Evolutionary conservation across 164 flowering plant species (phyloP), one percentile per base, ranked within the genome.

Genomic region (Magnolia officinalis): DNA sequence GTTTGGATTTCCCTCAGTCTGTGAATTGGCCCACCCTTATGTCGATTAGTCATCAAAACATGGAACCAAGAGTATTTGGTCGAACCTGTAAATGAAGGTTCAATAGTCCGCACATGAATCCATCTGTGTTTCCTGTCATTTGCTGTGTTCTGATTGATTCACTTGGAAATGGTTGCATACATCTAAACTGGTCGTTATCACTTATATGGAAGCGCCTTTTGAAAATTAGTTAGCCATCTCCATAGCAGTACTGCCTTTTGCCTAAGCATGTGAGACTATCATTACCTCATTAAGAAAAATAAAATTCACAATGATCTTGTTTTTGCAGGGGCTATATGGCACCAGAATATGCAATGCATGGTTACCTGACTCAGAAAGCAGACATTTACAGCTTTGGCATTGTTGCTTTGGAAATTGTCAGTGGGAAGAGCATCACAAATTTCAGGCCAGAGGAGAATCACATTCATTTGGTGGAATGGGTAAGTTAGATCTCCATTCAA

Each of bases 371-470:
- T 0, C 86, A 85, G 74, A 90, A 90, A 79, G 93, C 92, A 51
- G 92, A 89, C 79, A 90, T 88, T 8, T 89, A 89, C 76, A 89
- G 91, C 74, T 89, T 88, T 76, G 93, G 91, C 45, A 66, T 90
- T 69, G 87, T 88, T 13, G 83, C 81, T 50, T 79, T 90, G 66
- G 93, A 90, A 73, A 85, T 87, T 75, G 87, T 90, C 13, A 82
- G 89, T 76, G 93, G 93, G 50, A 88, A 81, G 78, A 86, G 90
- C 81, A 90, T 86, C 83, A 88, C 83, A 1, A 82, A 72, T 72
- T 81, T 80, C 80, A 81, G 81, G 65, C 78, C 86, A 11, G 83
- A 85, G 75, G 87, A 77, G 49, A 82, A 88, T 13, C 77, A 64
- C 70, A 81, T 87, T 49, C 80, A 86, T 82, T 89, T 89, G 73